Evolutionary conservation across 352 stramenopile genomes (phyloP).

Genomic region (Phytophthora cactorum): DNA sequence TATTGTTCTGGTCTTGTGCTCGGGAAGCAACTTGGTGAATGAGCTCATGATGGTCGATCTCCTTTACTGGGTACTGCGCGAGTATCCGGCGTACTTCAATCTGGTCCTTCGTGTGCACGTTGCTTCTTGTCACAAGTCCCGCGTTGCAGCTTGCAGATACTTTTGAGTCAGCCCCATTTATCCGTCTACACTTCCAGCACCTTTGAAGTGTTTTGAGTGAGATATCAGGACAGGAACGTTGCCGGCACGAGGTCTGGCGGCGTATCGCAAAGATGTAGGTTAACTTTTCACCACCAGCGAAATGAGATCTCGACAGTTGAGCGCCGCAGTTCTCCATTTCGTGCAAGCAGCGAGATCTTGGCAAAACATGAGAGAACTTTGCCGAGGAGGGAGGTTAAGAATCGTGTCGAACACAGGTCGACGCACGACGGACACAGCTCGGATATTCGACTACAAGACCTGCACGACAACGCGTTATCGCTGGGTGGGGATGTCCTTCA

Average conservation of each 20-base stretch:
- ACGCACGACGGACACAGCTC: background rate
- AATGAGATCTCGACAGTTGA: constrained; percentile 12
- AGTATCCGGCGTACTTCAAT: constrained; percentile 17
- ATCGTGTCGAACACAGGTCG: no score
- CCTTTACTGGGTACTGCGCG: background rate
- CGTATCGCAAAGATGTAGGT: constrained; percentile 31
- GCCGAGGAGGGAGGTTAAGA: no score
- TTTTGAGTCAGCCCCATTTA: constrained; percentile 7
- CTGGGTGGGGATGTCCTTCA: background rate
- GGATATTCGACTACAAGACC: background rate
- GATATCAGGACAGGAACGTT: constrained; percentile 35
- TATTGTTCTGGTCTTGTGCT: background rate
- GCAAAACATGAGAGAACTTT: no score
- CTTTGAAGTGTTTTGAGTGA: constrained; percentile 10
- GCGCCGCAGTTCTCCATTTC: background rate
- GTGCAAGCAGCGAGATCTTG: no score
- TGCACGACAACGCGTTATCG: constrained; percentile 10
- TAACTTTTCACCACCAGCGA: constrained; percentile 27
- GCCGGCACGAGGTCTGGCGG: constrained; percentile 1
- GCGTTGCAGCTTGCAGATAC: constrained; percentile 2
- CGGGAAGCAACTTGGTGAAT: background rate
- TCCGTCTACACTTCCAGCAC: background rate
- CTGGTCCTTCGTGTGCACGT: constrained; percentile 28
- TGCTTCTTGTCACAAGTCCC: constrained; percentile 21
- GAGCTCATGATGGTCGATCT: background rate